Percentiles rank a stretch among this genome's conserved stretches.
Conservation (phyloP, 495 filamentous ascomycete species). For the Trichoderma erinaceum region DNA sequence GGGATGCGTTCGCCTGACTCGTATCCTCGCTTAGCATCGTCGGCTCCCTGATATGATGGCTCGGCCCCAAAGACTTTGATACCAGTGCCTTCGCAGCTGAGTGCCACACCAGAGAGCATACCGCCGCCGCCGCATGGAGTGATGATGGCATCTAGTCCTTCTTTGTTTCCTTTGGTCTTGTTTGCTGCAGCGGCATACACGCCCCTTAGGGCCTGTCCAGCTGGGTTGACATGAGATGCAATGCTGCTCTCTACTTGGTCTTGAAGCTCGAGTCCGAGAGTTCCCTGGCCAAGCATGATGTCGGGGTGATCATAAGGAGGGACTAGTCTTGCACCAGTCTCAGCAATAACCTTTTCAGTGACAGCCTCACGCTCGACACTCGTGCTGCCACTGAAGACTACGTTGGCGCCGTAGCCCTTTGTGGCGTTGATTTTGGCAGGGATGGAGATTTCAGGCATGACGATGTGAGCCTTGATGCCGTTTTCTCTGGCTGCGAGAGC, state of each 20-base stretch:
- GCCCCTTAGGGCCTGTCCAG: conserved; percentile 6
- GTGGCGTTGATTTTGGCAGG: conserved; percentile 84
- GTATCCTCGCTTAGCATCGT: conserved; percentile 71
- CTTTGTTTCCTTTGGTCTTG: conserved; percentile 18
- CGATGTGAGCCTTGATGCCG: conserved; percentile 62
- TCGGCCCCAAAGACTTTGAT: conserved; percentile 84
- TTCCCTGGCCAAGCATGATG: conserved; percentile 89
- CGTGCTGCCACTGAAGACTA: conserved; percentile 79
- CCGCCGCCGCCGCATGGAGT: conserved; percentile 87
- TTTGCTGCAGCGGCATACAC: conserved; percentile 15
- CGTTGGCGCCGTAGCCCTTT: conserved; percentile 61
- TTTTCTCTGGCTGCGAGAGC: conserved; percentile 70
- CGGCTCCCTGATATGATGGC: conserved; percentile 74
- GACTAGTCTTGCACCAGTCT: conserved; percentile 69
- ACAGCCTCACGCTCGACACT: conserved; percentile 74
- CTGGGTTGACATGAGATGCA: conserved; percentile 12
- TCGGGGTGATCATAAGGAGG: conserved; percentile 90
- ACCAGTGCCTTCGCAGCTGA: conserved; percentile 60
- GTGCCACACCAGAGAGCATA: conserved; percentile 74
- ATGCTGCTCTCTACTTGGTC: conserved; percentile 57
- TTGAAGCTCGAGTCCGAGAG: conserved; percentile 75
- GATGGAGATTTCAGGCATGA: conserved; percentile 83
- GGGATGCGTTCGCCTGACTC: conserved; percentile 54
- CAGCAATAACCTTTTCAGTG: conserved; percentile 54
- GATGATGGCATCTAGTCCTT: conserved; percentile 67